Percentiles rank a stretch among this genome's conserved stretches.
Conservation (phyloP, 139 green algal genomes). For the Tetraselmis striata region DNA sequence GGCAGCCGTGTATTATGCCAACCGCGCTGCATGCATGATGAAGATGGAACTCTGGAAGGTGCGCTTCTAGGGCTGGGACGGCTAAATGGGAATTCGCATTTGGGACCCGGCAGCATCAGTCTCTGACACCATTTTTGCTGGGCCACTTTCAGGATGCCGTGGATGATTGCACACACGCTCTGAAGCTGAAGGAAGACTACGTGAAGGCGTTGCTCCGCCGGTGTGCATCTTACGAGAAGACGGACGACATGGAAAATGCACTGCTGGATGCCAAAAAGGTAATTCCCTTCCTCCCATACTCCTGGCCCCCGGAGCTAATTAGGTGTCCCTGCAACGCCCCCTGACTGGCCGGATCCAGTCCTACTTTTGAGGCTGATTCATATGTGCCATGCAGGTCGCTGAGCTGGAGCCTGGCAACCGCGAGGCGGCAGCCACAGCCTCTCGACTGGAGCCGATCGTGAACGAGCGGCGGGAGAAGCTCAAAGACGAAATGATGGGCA, state of each 20-base stretch:
- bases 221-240: conserved; percentile 55
- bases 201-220: conserved; percentile 76
- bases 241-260: conserved; percentile 78
- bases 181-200: conserved; percentile 40
- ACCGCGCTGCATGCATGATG: conserved; percentile 62
- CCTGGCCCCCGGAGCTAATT: no score
- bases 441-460: conserved; percentile 66
- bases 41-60: conserved; percentile 40
- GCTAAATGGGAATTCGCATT: conserved; percentile 3
- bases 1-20: conserved; percentile 62
- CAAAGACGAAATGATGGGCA: conserved; percentile 86
- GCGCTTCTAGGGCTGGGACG: conserved; percentile 44
- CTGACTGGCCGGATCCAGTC: no score
- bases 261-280: conserved; percentile 60
- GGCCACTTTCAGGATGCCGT: conserved; percentile 10
- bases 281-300: no score
- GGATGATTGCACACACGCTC: conserved; percentile 29
- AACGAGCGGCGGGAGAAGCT: conserved; percentile 81
- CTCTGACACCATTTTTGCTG: conserved; percentile 6
- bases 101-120: neutral
- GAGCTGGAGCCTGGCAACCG: conserved; percentile 59
- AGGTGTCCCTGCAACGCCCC: no score
- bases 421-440: conserved; percentile 32
- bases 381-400: conserved; percentile 35
- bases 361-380: no score